Base-by-base conservation (phyloP, 345 rosid genomes). In the Diplotaxis tenuifolia region DNA sequence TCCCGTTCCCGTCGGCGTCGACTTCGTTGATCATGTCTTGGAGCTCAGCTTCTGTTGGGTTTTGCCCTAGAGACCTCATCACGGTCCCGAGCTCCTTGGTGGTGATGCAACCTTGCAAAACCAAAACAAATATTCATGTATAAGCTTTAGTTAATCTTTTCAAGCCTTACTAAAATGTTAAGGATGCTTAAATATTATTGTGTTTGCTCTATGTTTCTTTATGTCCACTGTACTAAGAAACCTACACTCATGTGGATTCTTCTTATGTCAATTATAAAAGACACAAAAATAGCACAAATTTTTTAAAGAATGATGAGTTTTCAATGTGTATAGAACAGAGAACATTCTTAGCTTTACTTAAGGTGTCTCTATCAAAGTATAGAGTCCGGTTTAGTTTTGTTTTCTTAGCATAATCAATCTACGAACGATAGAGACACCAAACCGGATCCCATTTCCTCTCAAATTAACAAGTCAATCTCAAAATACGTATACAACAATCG, bases 11-110 rank as follows among this genome's bases (percentile, higher is more conserved):
- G 11, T 78, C 78, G 1, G 82, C 82, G 27, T 78, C 82, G 1
- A 73, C 82, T 50, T 78, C 82, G 7, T 78, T 78, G 58, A 78
- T 78, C 82, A 78, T 73, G 78, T 78, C 82, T 52, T 79, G 82
- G 0, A 79, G 79, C 75, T 79, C 82, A 0, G 82, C 82, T 74
- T 79, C 82, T 18, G 82, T 79, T 28, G 82, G 82, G 75, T 79
- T 79, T 31, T 79, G 79, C 52, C 82, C 82, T 9, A 79, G 47
- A 8, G 82, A 79, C 64, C 82, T 74, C 82, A 79, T 79, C 79
- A 79, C 82, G 7, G 82, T 79, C 3, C 82, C 82, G 0, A 79
- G 82, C 79, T 79, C 82, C 68, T 80, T 84, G 73, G 84, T 84
- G 56, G 79, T 79, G 60, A 79, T 79, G 29, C 79, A 75, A 7